Base-by-base conservation (phyloP, 352 stramenopile genomes). In the Lagenidium giganteum region DNA sequence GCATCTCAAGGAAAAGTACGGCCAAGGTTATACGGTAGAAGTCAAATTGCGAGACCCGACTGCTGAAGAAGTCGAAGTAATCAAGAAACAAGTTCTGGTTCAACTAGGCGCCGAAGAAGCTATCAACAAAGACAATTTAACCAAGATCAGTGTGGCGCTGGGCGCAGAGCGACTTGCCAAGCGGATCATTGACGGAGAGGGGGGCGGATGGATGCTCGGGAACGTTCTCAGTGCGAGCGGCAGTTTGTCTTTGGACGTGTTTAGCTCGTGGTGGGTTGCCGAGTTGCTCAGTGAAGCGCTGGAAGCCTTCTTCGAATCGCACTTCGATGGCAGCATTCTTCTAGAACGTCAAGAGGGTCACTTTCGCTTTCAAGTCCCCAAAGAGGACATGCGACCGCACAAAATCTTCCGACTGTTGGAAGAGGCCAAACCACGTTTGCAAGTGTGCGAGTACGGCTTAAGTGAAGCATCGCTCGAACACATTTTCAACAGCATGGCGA, bases 401-500 rank as follows among this genome's bases (percentile, higher is more conserved):
- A 34, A 17, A 20, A 79, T 95, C 33, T 97, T 97, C 43, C 56
- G 57, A 4, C 46, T 74, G 25, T 49, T 97, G 1, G 88, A 97
- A 51, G 45, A 56, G 14, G 64, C 70, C 43, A 92, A 83, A 46
- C 43, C 56, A 7, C 31, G 58, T 18, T 56, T 95, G 8, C 41
- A 59, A 1, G 72, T 97, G 30, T 67, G 73, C 18, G 82, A 95
- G 55, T 97, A 97, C 54, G 83, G 72, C 27, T 70, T 97, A 39
- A 91, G 76, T 34, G 84, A 96, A 45, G 90, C 83, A 22, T 94
- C 86, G 20, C 66, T 97, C 17, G 90, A 97, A 57, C 74, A 94
- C 51, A 93, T 97, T 47, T 97, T 97, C 74, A 96, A 96, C 58
- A 67, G 69, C 52, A 95, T 97, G 71, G 90, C 87, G 2, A 64